Conservation (phyloP, 768 basidiomycete genomes). For the Phanerochaete sordida region DNA sequence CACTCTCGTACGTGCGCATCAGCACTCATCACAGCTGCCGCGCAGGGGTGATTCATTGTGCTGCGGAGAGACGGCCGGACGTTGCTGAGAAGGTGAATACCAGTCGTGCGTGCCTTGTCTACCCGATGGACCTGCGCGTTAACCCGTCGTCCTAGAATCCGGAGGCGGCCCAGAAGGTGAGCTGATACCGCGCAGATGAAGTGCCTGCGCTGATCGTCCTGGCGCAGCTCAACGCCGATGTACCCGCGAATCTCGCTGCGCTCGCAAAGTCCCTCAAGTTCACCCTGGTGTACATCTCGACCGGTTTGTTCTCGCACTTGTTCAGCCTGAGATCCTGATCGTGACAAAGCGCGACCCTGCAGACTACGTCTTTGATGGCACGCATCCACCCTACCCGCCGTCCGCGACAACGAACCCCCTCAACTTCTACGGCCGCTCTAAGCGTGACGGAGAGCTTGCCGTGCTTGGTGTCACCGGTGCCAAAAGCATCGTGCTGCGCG, state of each 20-base stretch:
- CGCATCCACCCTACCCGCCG: constrained; percentile 85
- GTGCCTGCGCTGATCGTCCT: not conserved
- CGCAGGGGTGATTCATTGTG: constrained; percentile 89
- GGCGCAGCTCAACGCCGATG: constrained; percentile 73
- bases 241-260: constrained; percentile 68
- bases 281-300: constrained; percentile 88
- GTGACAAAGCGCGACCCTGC: constrained; percentile 5
- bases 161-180: constrained; percentile 58
- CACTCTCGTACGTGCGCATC: not conserved
- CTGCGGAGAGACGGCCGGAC: constrained; percentile 91
- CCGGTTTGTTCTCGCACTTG: constrained; percentile 45
- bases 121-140: not conserved
- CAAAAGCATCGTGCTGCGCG: constrained; percentile 68
- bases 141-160: constrained; percentile 50
- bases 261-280: constrained; percentile 61
- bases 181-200: constrained; percentile 3
- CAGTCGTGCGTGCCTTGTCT: not conserved
- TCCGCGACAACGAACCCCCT: constrained; percentile 74
- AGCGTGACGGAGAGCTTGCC: constrained; percentile 84
- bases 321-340: not conserved
- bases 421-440: constrained; percentile 85
- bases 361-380: constrained; percentile 97
- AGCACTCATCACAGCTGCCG: no score
- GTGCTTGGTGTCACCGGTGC: constrained; percentile 58
- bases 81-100: constrained; percentile 79